Conservation (phyloP, 371 early-diverging fungal genomes). For the Mucor ambiguus region DNA sequence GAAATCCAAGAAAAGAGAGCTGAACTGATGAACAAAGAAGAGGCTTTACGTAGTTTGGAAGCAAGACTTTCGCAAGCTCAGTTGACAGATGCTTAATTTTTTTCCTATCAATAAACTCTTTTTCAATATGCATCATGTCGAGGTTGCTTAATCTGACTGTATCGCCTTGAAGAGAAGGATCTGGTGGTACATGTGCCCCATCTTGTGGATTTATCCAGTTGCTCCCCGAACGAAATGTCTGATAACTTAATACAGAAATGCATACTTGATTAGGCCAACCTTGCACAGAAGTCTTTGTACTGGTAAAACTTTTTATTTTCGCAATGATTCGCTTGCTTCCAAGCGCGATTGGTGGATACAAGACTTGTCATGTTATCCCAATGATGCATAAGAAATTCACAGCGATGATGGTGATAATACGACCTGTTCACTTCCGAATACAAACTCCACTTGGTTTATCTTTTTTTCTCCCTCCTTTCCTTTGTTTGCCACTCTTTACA, state of each 20-base stretch:
- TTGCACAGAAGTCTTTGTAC: neutral
- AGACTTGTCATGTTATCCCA: neutral
- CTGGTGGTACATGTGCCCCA: neutral
- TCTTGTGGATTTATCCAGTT: neutral
- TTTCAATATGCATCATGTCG: neutral
- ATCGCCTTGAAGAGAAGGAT: neutral
- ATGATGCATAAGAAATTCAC: neutral
- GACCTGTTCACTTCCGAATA: neutral
- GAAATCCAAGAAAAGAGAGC: constrained; percentile 64
- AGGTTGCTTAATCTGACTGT: neutral
- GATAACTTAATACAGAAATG: neutral
- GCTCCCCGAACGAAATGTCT: neutral
- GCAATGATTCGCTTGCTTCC: too few relatives aligned
- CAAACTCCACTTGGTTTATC: constrained; percentile 5
- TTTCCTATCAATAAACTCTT: neutral
- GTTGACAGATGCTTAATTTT: constrained; percentile 29
- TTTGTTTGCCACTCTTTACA: neutral
- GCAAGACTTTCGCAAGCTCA: constrained; percentile 54
- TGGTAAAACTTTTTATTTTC: neutral
- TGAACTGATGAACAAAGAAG: constrained; percentile 62
- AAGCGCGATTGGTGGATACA: neutral
- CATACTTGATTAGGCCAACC: neutral
- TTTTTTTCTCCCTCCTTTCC: neutral
- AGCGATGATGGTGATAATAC: neutral
- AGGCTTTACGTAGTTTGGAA: constrained; percentile 59